Conservation (phyloP, 1,139 yeast genomes). For the Sugiyamaella neomexicana region DNA sequence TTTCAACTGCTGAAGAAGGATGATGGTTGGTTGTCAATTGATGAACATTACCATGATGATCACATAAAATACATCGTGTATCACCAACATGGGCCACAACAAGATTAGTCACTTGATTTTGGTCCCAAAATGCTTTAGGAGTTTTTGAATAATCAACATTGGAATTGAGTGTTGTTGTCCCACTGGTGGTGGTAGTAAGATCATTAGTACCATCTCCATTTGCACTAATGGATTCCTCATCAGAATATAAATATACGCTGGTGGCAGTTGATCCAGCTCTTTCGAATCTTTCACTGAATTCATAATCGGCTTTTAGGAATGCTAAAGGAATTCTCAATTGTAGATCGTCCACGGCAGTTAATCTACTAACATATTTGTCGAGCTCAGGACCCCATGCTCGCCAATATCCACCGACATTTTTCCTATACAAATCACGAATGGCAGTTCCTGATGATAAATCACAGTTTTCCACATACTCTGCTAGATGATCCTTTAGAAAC, state of each 20-base stretch:
- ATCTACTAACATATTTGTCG: constrained; percentile 45
- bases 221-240: constrained; percentile 31
- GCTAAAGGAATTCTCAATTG: constrained; percentile 61
- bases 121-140: constrained; percentile 64
- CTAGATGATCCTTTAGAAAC: constrained; percentile 56
- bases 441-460: constrained; percentile 43
- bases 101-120: constrained; percentile 65
- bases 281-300: constrained; percentile 38
- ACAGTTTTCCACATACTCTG: constrained; percentile 54
- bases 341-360: constrained; percentile 53
- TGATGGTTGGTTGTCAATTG: constrained; percentile 80
- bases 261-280: constrained; percentile 84
- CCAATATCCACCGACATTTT: constrained; percentile 85
- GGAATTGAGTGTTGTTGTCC: neutral
- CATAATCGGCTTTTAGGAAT: constrained; percentile 60
- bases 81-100: constrained; percentile 94
- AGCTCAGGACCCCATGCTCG: constrained; percentile 65
- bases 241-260: constrained; percentile 62
- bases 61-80: constrained; percentile 70
- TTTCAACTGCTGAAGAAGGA: constrained; percentile 80
- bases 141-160: constrained; percentile 1
- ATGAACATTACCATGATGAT: constrained; percentile 70
- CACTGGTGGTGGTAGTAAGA: neutral
- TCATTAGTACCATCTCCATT: constrained; percentile 13
- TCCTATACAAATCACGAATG: constrained; percentile 53